Evolutionary conservation across 148 eudicot genomes (phyloP), one percentile per base, ranked within the genome.

Genomic region (Vaccinium myrtillus): DNA sequence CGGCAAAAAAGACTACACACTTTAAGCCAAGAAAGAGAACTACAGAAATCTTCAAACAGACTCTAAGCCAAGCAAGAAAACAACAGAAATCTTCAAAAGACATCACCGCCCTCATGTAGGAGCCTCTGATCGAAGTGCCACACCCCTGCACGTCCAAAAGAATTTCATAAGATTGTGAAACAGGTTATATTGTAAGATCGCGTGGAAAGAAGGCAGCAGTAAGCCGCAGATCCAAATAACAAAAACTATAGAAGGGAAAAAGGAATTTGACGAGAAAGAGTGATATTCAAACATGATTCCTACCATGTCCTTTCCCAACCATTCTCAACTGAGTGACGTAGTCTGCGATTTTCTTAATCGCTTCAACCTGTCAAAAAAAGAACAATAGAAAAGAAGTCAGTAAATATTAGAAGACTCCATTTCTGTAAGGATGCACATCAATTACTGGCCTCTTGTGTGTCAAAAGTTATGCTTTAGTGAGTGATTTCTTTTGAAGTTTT

Each of bases 231-330:
- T 71, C 50, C 53, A 43, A 75, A 43, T 46, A 2, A 8, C n/a
- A 19, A 19, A 75, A 46, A 18, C 46, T 5, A 8, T 8, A 5
- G 9, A 36, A 75, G 19, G 18, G 21, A 25, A 51, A n/a, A 51
- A 50, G 59, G 53, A 51, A 27, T 54, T n/a, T 0, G n/a, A 77
- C 27, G 14, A 53, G 19, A 25, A 25, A 77, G 11, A 51, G 58
- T 50, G 39, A 48, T 1, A 48, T 30, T 32, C n/a, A 53, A 78
- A 77, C 19, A 77, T 39, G 23, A 25, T 55, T 79, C 88, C 13
- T 95, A 95, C 98, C 98, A 54, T 95, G 98, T 85, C 98, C 97
- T 88, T 92, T 95, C 83, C 97, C 98, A 83, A 95, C 91, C 89
- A 86, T 83, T 84, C 98, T 90, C 89, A 95, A 63, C 39, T 95